A percentile compares a stretch with the other conserved stretches of the same genome.
These are phyloP conservation scores for Cryphonectria japonica DNA, from an alignment of 2,329 filamentous ascomycete genomes.

Conservation along the genomic window DNA sequence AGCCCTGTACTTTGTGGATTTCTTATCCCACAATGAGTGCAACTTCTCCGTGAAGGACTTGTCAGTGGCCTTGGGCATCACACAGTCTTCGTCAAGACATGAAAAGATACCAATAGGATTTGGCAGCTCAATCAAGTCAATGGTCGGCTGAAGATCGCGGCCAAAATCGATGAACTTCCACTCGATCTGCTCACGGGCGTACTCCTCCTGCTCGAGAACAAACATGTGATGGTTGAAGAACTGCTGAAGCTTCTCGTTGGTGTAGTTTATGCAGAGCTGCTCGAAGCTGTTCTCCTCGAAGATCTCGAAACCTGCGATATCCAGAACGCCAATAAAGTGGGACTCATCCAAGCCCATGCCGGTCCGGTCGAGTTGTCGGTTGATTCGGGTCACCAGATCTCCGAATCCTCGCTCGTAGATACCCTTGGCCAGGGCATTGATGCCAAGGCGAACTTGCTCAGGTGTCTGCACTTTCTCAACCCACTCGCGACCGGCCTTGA, in stretches of 20 bases:
- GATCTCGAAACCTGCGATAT: conserved; percentile 99
- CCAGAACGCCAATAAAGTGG: conserved; percentile 94
- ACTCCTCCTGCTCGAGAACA: conserved; percentile 96
- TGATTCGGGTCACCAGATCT: conserved; percentile 89
- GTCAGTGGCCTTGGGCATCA: conserved; percentile 99
- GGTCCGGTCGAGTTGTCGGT: conserved; percentile 85
- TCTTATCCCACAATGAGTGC: conserved; percentile 95
- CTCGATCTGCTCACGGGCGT: conserved; percentile 95
- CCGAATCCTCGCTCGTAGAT: conserved; percentile 97
- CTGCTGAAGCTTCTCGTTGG: conserved; percentile 97
- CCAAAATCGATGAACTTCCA: conserved; percentile 99
- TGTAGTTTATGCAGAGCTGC: conserved; percentile 99
- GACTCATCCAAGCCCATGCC: conserved; percentile 84
- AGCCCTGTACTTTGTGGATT: conserved; percentile 88
- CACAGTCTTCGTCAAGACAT: conserved; percentile 94
- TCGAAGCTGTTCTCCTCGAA: conserved; percentile 99
- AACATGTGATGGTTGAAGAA: conserved; percentile 99
- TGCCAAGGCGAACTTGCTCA: conserved; percentile 86
- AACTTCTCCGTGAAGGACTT: conserved; percentile 97
- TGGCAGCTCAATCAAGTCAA: conserved; percentile 92
- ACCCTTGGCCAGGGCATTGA: conserved; percentile 93
- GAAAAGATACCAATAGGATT: conserved; percentile 99
- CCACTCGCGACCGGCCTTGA: conserved; percentile 96
- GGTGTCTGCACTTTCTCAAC: conserved; percentile 98
- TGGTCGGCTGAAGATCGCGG: conserved; percentile 93